Percentiles rank a stretch among this genome's conserved stretches.
These are phyloP conservation scores for Protomyces macrosporus DNA, from an alignment of 1,139 yeast genomes.

Conservation along the genomic window DNA sequence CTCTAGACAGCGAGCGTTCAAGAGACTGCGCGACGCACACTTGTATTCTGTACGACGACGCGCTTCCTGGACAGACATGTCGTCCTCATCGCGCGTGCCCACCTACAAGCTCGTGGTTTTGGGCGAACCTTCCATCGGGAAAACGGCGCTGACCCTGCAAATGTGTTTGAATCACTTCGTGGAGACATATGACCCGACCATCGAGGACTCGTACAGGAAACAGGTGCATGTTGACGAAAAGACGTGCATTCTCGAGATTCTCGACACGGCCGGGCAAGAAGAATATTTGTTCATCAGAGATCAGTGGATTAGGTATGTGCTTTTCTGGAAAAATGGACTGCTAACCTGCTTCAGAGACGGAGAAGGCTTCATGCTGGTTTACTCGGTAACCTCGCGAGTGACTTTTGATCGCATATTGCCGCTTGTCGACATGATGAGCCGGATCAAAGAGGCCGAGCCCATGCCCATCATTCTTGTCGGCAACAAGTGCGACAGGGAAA, in stretches of 20 bases:
- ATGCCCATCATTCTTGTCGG: conserved; percentile 60
- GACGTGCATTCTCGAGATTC: conserved; percentile 82
- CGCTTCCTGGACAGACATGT: background rate
- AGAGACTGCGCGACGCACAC: background rate
- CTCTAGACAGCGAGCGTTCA: background rate
- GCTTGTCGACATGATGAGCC: conserved; percentile 77
- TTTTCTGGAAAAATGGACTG: background rate
- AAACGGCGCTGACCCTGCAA: conserved; percentile 37
- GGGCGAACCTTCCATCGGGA: conserved; percentile 99
- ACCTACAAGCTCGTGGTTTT: conserved; percentile 80
- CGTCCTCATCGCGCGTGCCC: conserved; percentile 16
- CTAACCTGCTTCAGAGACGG: conserved; percentile 40
- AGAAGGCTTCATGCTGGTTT: conserved; percentile 78
- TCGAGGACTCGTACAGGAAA: conserved; percentile 91
- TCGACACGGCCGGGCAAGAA: conserved; percentile 98
- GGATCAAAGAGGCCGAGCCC: conserved; percentile 60
- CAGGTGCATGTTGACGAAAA: conserved; percentile 89
- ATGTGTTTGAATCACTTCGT: conserved; percentile 31
- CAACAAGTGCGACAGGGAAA: conserved; percentile 69
- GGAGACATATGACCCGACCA: conserved; percentile 87
- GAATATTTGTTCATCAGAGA: conserved; percentile 96
- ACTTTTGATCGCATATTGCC: conserved; percentile 77
- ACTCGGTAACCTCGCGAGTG: conserved; percentile 81
- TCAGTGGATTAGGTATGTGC: conserved; percentile 54
- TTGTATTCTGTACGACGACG: too few relatives aligned